phyloP scores from a whole-genome alignment of 345 rosid genomes.

The Hirschfeldia incana region DNA sequence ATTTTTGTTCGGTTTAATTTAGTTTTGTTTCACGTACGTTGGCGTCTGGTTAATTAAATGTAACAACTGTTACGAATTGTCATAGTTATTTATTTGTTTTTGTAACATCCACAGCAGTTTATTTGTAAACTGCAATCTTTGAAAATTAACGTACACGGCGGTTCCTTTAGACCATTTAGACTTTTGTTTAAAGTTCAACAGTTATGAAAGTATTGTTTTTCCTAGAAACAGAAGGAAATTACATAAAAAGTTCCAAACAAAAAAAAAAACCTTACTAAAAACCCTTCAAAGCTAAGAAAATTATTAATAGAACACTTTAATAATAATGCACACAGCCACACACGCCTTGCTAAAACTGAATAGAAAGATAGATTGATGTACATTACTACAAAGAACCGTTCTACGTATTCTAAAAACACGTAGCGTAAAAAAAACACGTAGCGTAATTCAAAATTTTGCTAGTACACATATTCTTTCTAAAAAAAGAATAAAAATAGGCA shows the following conservation, averaged over 20 bases:
- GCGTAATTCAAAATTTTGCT: background rate
- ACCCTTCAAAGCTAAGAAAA: background rate
- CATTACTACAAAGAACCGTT: background rate
- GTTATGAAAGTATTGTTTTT: background rate
- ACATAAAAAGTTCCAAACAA: background rate
- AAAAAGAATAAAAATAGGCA: too few relatives aligned
- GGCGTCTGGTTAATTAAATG: background rate
- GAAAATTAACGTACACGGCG: background rate
- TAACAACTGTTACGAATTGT: background rate
- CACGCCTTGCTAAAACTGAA: background rate
- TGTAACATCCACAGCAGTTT: background rate
- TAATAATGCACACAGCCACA: background rate
- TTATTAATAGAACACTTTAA: background rate
- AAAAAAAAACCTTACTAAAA: too few relatives aligned
- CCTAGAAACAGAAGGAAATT: background rate
- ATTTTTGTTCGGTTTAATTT: background rate
- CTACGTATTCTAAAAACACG: background rate
- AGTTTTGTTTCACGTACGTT: constrained; percentile 3
- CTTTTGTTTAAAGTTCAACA: background rate
- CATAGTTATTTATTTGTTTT: background rate
- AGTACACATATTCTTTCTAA: background rate
- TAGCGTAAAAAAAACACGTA: background rate
- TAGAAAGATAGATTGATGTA: background rate
- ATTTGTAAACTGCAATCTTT: background rate
- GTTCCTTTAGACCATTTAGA: background rate